A percentile compares a stretch with the other conserved stretches of the same genome.
phyloP scores from a whole-genome alignment of 441 rosid species.

The California macrophylla region DNA sequence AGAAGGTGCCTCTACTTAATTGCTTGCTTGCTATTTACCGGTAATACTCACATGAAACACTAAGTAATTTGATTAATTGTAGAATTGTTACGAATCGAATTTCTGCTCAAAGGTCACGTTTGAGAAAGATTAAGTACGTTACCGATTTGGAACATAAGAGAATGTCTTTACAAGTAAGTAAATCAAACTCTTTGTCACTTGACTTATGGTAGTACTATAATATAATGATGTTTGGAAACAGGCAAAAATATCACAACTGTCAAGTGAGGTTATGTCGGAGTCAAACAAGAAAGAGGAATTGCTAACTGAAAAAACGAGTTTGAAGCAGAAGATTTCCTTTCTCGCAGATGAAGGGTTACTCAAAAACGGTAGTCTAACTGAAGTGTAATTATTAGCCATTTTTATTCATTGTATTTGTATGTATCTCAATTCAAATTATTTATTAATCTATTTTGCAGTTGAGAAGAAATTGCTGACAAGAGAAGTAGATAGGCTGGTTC shows the following conservation, averaged over 20 bases:
- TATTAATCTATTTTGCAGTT: neutral
- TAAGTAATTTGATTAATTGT: neutral
- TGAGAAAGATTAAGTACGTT: constrained; percentile 2
- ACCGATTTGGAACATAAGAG: neutral
- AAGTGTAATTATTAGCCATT: neutral
- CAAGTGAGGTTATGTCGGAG: neutral
- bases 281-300: neutral
- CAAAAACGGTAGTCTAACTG: neutral
- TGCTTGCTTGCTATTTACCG: neutral
- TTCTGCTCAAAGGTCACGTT: neutral
- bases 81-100: constrained; percentile 5
- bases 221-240: neutral
- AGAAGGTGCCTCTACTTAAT: neutral
- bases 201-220: neutral
- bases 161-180: neutral
- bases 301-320: neutral
- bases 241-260: neutral
- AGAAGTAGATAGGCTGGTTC: neutral
- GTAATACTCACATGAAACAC: neutral
- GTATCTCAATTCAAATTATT: neutral
- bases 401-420: neutral
- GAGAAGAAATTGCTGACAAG: neutral
- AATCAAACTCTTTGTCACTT: too few species aligned
- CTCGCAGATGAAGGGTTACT: neutral
- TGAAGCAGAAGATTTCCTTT: neutral